A percentile compares a stretch with the other conserved stretches of the same genome.
These are phyloP conservation scores for Patellifolia procumbens DNA, from an alignment of 179 eudicot species.

Conservation along the genomic window DNA sequence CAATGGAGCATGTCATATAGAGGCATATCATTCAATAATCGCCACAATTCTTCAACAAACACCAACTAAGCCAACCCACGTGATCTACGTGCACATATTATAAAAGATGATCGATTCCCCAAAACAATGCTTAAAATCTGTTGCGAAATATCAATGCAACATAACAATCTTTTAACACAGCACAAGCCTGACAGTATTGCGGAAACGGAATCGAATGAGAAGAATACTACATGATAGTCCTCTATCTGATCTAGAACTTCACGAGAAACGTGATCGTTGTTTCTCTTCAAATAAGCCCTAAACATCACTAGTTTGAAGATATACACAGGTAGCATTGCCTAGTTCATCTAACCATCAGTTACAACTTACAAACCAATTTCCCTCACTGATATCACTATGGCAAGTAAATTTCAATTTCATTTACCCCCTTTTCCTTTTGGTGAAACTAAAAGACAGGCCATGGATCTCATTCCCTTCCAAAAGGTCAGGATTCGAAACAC, in stretches of 20 bases:
- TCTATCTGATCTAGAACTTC: background rate
- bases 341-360: constrained; percentile 2
- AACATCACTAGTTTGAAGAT: background rate
- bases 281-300: background rate
- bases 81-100: background rate
- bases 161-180: background rate
- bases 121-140: background rate
- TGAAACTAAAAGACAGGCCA: too few species aligned
- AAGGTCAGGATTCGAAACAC: too few species aligned
- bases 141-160: background rate
- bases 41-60: background rate
- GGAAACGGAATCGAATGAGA: too few species aligned
- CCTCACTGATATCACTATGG: background rate
- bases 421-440: too few species aligned
- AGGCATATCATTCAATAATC: background rate
- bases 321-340: background rate
- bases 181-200: background rate
- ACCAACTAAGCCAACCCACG: background rate
- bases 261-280: background rate
- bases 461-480: too few species aligned
- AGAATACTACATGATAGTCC: background rate
- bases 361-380: background rate
- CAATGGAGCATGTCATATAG: background rate
- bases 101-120: background rate
- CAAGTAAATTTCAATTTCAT: background rate